These are phyloP conservation scores for Craspedostauros australis DNA, from an alignment of 108 stramenopile genomes.

Conservation along the genomic window DNA sequence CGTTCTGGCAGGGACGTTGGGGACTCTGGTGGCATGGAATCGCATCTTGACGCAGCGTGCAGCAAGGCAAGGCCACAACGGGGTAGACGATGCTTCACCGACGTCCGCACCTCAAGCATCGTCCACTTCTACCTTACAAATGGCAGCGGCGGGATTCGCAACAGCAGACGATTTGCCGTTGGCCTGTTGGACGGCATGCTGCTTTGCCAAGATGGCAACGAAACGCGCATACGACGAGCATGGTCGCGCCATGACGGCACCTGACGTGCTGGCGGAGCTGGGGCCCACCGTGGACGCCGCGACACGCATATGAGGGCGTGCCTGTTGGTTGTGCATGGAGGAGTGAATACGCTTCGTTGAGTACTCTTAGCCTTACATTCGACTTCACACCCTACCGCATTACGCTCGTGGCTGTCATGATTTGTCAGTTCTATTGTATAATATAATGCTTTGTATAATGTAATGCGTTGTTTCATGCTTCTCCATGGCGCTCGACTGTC, in stretches of 20 bases:
- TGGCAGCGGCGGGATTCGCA: not conserved
- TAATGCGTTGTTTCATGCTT: too few relatives aligned
- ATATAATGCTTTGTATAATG: too few relatives aligned
- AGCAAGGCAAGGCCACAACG: not conserved
- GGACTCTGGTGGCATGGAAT: slow-evolving; percentile 78
- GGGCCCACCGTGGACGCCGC: slow-evolving; percentile 58
- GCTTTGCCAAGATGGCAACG: slow-evolving; percentile 67
- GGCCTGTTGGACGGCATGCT: slow-evolving; percentile 73
- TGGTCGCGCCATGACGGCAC: slow-evolving; percentile 81
- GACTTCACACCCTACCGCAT: too few relatives aligned
- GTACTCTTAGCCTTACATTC: too few relatives aligned
- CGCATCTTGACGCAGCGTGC: slow-evolving; percentile 28
- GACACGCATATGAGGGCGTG: slow-evolving; percentile 26
- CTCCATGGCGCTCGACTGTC: too few relatives aligned
- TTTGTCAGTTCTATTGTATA: too few relatives aligned
- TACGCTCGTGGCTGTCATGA: too few relatives aligned
- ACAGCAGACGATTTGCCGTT: slow-evolving; percentile 26
- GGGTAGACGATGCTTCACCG: slow-evolving; percentile 22
- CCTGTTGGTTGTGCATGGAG: too few relatives aligned
- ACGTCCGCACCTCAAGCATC: too few relatives aligned
- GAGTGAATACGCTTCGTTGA: too few relatives aligned
- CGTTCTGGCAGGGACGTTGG: slow-evolving; percentile 81
- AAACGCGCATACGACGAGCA: slow-evolving; percentile 58
- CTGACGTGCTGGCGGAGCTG: slow-evolving; percentile 67
- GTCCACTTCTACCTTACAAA: too few relatives aligned